These are phyloP conservation scores for Fraxinus paxiana DNA, from an alignment of 305 asterid species.

Conservation along the genomic window DNA sequence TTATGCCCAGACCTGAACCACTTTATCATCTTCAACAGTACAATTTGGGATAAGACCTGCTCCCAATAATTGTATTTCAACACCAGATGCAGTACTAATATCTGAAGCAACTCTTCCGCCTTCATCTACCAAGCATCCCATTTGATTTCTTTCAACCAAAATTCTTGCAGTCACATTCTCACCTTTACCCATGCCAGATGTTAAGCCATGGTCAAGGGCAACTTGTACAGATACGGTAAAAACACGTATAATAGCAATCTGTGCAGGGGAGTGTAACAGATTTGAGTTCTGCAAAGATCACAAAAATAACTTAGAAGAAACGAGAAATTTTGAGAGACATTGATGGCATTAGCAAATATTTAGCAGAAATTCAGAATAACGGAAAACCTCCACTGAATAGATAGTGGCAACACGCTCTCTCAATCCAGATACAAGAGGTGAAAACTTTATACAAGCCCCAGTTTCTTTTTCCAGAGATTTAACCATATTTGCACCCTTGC, in stretches of 20 bases:
- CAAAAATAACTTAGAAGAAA: conserved; percentile 15
- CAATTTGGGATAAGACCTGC: conserved; percentile 29
- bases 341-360: not conserved
- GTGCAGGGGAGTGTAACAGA: conserved; percentile 47
- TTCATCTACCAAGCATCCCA: conserved; percentile 37
- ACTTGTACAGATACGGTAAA: conserved; percentile 46
- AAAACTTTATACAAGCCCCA: conserved; percentile 50
- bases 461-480: conserved; percentile 54
- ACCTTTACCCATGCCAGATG: conserved; percentile 24
- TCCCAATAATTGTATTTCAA: conserved; percentile 39
- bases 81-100: conserved; percentile 37
- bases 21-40: conserved; percentile 34
- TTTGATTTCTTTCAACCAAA: conserved; percentile 40
- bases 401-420: conserved; percentile 53
- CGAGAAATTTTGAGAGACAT: not conserved
- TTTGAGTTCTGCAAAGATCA: conserved; percentile 39
- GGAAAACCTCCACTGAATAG: conserved; percentile 48
- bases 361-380: conserved; percentile 17
- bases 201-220: conserved; percentile 27
- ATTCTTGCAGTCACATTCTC: conserved; percentile 39
- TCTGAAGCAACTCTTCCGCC: conserved; percentile 42
- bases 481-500: conserved; percentile 43
- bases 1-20: conserved; percentile 47
- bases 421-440: conserved; percentile 41
- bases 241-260: conserved; percentile 47